A percentile compares a stretch with the other conserved stretches of the same genome.
These are phyloP conservation scores for Calocybe indica DNA, from an alignment of 768 basidiomycete species.

Conservation along the genomic window DNA sequence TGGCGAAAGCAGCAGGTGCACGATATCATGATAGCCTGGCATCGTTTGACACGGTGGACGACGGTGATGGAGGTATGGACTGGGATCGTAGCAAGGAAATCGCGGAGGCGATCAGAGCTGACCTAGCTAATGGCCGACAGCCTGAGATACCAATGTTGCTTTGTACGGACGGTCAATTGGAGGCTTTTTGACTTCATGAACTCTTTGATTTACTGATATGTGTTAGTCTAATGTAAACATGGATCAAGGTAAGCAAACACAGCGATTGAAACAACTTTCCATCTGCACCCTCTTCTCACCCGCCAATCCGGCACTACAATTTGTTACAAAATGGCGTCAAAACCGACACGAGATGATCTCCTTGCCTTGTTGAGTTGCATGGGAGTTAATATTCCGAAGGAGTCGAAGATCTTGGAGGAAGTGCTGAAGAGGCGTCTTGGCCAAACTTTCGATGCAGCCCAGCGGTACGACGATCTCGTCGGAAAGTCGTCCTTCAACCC, in stretches of 20 bases:
- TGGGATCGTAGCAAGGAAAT: constrained; percentile 1
- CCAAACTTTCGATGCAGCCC: constrained; percentile 19
- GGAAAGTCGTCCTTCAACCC: constrained; percentile 7
- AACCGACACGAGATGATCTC: constrained; percentile 8
- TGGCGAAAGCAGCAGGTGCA: too few relatives aligned
- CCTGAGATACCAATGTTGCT: background rate
- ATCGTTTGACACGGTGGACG: background rate
- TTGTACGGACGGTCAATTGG: constrained; percentile 1
- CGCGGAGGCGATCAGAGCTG: background rate
- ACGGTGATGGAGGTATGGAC: background rate
- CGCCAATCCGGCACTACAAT: too few relatives aligned
- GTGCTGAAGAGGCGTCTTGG: constrained; percentile 15
- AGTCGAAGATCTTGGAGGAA: constrained; percentile 20
- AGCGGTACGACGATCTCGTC: constrained; percentile 15
- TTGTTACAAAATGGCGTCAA: background rate
- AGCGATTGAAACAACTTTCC: too few relatives aligned
- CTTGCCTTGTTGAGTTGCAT: constrained; percentile 17
- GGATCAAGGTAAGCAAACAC: too few relatives aligned
- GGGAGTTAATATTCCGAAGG: constrained; percentile 18
- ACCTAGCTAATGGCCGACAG: background rate
- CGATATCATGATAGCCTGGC: background rate
- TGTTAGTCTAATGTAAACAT: too few relatives aligned
- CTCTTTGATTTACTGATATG: too few relatives aligned
- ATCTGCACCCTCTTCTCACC: too few relatives aligned
- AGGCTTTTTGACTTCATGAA: too few relatives aligned